These are phyloP conservation scores for Penicillium ucsense DNA, from an alignment of 495 filamentous ascomycete genomes.

Conservation along the genomic window DNA sequence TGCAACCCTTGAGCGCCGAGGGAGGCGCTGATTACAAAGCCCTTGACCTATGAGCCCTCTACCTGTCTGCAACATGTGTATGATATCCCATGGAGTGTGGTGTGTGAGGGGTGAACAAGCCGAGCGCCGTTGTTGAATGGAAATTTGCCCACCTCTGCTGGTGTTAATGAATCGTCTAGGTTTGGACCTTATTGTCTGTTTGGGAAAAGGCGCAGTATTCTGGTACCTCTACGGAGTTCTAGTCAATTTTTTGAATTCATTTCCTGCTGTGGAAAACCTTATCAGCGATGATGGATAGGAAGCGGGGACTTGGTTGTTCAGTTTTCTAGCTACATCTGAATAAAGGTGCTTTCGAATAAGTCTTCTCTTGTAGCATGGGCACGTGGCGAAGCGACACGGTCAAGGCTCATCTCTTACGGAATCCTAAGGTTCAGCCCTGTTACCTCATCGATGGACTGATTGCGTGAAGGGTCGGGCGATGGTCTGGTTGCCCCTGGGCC, in stretches of 20 bases:
- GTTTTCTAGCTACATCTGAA: not conserved
- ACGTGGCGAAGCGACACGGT: too few relatives aligned
- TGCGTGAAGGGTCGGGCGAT: too few relatives aligned
- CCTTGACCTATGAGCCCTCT: slow-evolving; percentile 32
- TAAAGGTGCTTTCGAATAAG: slow-evolving; percentile 16
- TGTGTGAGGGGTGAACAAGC: slow-evolving; percentile 1
- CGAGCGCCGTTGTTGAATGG: not conserved
- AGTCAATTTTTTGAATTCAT: slow-evolving; percentile 10
- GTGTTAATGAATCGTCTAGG: slow-evolving; percentile 19
- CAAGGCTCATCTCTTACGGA: too few relatives aligned
- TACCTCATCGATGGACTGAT: too few relatives aligned
- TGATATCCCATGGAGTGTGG: slow-evolving; percentile 14
- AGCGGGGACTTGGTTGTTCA: slow-evolving; percentile 1
- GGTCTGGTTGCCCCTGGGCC: too few relatives aligned
- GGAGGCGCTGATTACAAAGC: slow-evolving; percentile 41
- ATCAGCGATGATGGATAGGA: slow-evolving; percentile 1
- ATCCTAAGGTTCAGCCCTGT: too few relatives aligned
- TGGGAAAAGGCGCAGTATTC: slow-evolving; percentile 24
- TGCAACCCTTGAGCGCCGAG: slow-evolving; percentile 59
- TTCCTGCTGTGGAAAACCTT: slow-evolving; percentile 2
- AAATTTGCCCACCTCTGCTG: slow-evolving; percentile 3
- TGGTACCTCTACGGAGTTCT: slow-evolving; percentile 16
- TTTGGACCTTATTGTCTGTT: slow-evolving; percentile 11
- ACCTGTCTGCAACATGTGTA: slow-evolving; percentile 15
- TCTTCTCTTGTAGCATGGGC: slow-evolving; percentile 1